These are phyloP conservation scores for Hygrocybe punicea DNA, from an alignment of 768 basidiomycete genomes.

Conservation along the genomic window DNA sequence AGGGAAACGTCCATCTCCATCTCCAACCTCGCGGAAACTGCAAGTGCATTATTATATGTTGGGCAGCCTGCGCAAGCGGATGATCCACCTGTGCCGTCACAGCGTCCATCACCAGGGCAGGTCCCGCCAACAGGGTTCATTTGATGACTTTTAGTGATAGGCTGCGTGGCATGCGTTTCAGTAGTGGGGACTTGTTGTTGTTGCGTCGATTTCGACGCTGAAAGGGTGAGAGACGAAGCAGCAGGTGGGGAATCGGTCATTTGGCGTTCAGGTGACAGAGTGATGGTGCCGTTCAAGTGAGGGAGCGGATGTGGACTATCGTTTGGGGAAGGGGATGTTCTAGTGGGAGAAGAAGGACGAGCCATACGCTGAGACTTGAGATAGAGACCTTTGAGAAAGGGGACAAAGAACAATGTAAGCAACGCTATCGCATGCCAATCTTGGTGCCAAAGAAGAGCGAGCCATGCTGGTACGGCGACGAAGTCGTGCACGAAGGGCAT, in stretches of 20 bases:
- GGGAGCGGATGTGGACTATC: conserved; percentile 21
- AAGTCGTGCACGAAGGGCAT: background rate
- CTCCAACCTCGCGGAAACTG: conserved; percentile 42
- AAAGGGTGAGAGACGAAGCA: background rate
- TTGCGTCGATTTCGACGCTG: background rate
- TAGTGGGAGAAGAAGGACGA: conserved; percentile 60
- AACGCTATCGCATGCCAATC: background rate
- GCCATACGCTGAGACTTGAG: conserved; percentile 78
- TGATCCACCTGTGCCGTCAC: conserved; percentile 95
- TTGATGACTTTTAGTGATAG: conserved; percentile 13
- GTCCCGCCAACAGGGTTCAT: conserved; percentile 50
- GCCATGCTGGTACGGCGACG: conserved; percentile 3
- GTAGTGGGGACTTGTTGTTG: conserved; percentile 6
- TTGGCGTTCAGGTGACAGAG: background rate
- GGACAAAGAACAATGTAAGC: conserved; percentile 7
- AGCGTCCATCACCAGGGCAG: conserved; percentile 98
- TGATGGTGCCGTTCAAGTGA: conserved; percentile 18
- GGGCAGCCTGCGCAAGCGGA: conserved; percentile 93
- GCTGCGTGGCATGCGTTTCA: background rate
- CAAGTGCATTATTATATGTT: conserved; percentile 78
- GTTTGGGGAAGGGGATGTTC: conserved; percentile 34
- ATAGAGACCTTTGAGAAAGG: conserved; percentile 63
- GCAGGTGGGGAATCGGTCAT: conserved; percentile 6
- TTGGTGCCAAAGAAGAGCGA: background rate
- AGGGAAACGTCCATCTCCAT: conserved; percentile 16